Conservation (phyloP, 2,329 filamentous ascomycete species). For the Eurotiales sp. region DNA sequence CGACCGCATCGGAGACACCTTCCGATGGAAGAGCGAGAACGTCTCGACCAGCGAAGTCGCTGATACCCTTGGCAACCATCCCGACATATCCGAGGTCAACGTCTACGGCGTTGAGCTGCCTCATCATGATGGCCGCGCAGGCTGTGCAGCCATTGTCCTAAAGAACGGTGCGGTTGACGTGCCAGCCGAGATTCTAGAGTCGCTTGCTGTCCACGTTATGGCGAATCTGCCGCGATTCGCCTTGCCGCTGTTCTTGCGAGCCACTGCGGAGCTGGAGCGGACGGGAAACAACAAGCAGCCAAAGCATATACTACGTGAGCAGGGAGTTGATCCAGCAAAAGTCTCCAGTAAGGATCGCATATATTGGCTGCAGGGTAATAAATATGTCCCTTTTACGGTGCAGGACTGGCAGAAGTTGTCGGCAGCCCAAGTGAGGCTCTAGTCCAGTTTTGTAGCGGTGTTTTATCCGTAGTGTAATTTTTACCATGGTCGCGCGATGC, state of each 20-base stretch:
- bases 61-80: constrained; percentile 66
- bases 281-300: constrained; percentile 90
- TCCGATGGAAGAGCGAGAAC: constrained; percentile 68
- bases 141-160: constrained; percentile 70
- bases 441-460: neutral
- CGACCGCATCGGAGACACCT: constrained; percentile 59
- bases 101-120: constrained; percentile 81
- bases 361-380: constrained; percentile 64
- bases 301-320: constrained; percentile 67
- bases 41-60: constrained; percentile 78
- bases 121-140: constrained; percentile 76
- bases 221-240: constrained; percentile 67
- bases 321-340: constrained; percentile 65
- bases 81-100: constrained; percentile 70
- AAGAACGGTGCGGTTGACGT: constrained; percentile 37
- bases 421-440: constrained; percentile 65
- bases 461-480: neutral
- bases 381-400: constrained; percentile 64
- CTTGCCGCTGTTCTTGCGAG: constrained; percentile 70
- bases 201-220: constrained; percentile 58
- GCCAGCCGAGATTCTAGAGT: constrained; percentile 47
- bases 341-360: constrained; percentile 44
- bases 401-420: constrained; percentile 67
- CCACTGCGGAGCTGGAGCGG: constrained; percentile 59
- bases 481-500: neutral